Evolutionary conservation across 1,284 basidiomycete species (phyloP).

Genomic region (Trichosporon coremiiforme): DNA sequence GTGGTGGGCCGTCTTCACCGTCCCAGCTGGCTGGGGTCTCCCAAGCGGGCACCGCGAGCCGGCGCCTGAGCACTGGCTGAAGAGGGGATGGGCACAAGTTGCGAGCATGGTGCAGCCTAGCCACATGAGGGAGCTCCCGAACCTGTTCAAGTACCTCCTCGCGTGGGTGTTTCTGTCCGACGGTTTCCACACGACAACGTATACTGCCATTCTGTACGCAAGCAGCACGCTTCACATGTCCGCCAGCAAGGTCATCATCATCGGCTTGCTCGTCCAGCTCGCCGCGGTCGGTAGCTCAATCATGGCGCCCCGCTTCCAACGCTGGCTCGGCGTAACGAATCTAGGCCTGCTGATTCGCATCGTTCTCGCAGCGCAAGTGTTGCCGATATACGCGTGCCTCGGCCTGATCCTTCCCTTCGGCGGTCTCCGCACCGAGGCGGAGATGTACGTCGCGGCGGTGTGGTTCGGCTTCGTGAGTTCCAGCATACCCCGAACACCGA

Average conservation of each 20-base stretch:
- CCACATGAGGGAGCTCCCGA: slow-evolving; percentile 71
- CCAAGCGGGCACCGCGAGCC: slow-evolving; percentile 54
- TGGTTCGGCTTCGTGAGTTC: slow-evolving; percentile 68
- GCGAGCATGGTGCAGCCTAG: slow-evolving; percentile 66
- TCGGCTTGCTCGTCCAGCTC: slow-evolving; percentile 56
- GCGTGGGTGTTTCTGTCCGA: slow-evolving; percentile 92
- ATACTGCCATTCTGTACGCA: slow-evolving; percentile 54
- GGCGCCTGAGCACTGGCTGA: slow-evolving; percentile 33
- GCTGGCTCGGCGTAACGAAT: slow-evolving; percentile 65
- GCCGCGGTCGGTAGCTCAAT: slow-evolving; percentile 53
- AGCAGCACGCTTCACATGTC: slow-evolving; percentile 54
- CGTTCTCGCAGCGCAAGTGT: slow-evolving; percentile 66
- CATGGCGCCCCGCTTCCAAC: slow-evolving; percentile 48
- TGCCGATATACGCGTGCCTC: slow-evolving; percentile 80
- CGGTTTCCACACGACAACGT: slow-evolving; percentile 55
- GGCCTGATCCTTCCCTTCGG: slow-evolving; percentile 68
- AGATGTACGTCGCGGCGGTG: slow-evolving; percentile 80
- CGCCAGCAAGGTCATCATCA: slow-evolving; percentile 56
- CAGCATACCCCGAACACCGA: slow-evolving; percentile 41
- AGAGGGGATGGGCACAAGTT: slow-evolving; percentile 45
- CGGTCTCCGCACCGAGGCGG: slow-evolving; percentile 72
- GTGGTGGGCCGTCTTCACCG: slow-evolving; percentile 79
- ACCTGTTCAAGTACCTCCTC: slow-evolving; percentile 81
- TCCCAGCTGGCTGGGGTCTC: slow-evolving; percentile 73
- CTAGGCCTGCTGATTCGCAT: slow-evolving; percentile 68